phyloP scores from a whole-genome alignment of 2,329 filamentous ascomycete genomes.

The Aciculosporium take region DNA sequence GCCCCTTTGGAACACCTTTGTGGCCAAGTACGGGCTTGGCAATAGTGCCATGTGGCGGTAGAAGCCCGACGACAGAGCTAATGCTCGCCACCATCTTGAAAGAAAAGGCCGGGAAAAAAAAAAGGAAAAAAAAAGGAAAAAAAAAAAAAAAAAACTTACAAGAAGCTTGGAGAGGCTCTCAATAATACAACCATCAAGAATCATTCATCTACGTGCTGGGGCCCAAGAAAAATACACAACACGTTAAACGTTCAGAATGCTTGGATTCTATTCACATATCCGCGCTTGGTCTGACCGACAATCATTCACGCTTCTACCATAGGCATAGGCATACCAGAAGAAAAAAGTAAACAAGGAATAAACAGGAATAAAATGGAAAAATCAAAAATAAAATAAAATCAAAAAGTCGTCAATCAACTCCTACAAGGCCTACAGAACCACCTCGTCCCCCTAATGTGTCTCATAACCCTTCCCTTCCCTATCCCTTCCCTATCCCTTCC shows the following conservation, averaged over 20 bases:
- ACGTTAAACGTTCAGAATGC: too few relatives aligned
- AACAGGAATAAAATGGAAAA: background rate
- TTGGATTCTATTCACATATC: background rate
- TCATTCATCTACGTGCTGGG: too few relatives aligned
- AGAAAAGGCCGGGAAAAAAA: background rate
- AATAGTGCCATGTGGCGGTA: too few relatives aligned
- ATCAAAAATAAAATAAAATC: background rate
- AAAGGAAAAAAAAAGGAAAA: background rate
- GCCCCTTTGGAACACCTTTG: too few relatives aligned
- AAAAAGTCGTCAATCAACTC: conserved; percentile 10
- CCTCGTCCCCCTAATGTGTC: background rate
- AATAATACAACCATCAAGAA: too few relatives aligned
- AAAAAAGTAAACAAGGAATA: background rate
- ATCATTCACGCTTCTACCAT: too few relatives aligned
- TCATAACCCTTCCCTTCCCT: background rate
- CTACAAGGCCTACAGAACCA: conserved; percentile 9
- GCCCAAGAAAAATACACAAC: too few relatives aligned
- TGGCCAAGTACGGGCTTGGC: too few relatives aligned
- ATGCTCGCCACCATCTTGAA: background rate
- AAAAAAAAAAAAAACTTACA: background rate
- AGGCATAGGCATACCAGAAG: background rate
- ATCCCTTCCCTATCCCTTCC: conserved; percentile 3
- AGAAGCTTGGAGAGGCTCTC: too few relatives aligned
- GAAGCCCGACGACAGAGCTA: too few relatives aligned
- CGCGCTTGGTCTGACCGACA: background rate